phyloP scores from a whole-genome alignment of 2,329 filamentous ascomycete species.

The Neocucurbitaria cava region DNA sequence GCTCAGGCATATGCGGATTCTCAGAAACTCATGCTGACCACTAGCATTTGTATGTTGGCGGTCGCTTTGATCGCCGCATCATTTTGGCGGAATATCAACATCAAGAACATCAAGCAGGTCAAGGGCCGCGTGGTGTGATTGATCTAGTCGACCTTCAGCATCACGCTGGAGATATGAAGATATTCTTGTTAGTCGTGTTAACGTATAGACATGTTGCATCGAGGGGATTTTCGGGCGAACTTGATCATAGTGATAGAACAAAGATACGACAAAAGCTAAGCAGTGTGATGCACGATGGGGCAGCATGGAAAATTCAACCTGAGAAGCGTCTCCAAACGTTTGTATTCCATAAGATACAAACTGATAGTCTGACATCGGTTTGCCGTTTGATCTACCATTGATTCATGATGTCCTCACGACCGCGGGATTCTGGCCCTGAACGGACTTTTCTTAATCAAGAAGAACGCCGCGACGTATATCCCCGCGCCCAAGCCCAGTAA shows the following conservation, averaged over 20 bases:
- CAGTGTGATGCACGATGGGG: too few relatives aligned
- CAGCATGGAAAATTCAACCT: too few relatives aligned
- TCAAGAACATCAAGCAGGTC: constrained; percentile 51
- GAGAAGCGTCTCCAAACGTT: too few relatives aligned
- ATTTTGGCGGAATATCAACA: constrained; percentile 56
- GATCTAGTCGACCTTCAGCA: not conserved
- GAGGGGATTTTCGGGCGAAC: too few relatives aligned
- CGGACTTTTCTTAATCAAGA: constrained; percentile 27
- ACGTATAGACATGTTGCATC: too few relatives aligned
- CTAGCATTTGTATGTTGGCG: constrained; percentile 29
- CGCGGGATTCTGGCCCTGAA: constrained; percentile 13
- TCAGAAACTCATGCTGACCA: constrained; percentile 40
- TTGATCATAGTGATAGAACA: too few relatives aligned
- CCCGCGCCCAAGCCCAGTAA: constrained; percentile 26
- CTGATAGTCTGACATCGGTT: too few relatives aligned
- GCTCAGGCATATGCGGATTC: constrained; percentile 36
- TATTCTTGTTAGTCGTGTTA: too few relatives aligned
- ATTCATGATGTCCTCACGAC: not conserved
- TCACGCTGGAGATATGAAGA: not conserved
- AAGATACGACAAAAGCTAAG: too few relatives aligned
- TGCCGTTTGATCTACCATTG: too few relatives aligned
- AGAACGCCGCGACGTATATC: constrained; percentile 26
- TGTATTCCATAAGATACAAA: too few relatives aligned
- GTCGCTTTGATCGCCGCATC: constrained; percentile 47
- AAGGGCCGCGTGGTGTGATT: constrained; percentile 53